Base-by-base conservation (phyloP, 768 basidiomycete genomes). In the Neoboletus magnificus region DNA sequence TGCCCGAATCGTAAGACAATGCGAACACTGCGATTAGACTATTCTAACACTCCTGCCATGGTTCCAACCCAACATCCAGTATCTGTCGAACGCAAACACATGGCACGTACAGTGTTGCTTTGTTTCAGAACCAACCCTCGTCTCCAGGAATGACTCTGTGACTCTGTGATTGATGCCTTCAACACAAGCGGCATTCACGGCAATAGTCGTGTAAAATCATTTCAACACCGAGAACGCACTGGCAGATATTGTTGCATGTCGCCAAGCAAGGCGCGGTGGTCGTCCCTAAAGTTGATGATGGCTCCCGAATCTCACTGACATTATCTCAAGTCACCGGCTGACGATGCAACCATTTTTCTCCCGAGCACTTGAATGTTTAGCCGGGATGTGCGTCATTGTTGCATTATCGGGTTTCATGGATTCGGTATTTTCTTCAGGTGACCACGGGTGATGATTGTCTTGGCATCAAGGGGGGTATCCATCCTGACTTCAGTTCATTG, bases 381-480 rank as follows among this genome's bases (percentile, higher is more conserved):
- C 30, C 84, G 78, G 79, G 82, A 84, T 40, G 12, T 20, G 13
- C 33, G 5, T 67, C 44, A 52, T 37, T 20, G 15, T 30, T 5
- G 73, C 72, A 47, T 49, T 22, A 67, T 57, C 18, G 32, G 46
- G 4, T 39, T 48, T 33, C 13, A 29, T 7, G 39, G 18, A 4
- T 18, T 12, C 20, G 25, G 33, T 29, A 36, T 59, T 36, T 22
- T 35, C 16, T 29, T 18, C 47, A 68, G 69, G 65, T 84, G 18
- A 84, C 82, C n/a, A 80, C 77, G 51, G 82, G 83, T 18, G 84
- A 84, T 16, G 33, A 16, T 59, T 85, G 83, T 54, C 67, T 84
- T n/a, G 82, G 81, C 9, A 81, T 84, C 71, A 83, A 85, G 71
- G 82, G 82, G 61, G 27, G 79, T 66, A 22, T 41, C 46, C 41